Base-by-base conservation (phyloP, 805 yeast species). In the Ogataea salicorniae region DNA sequence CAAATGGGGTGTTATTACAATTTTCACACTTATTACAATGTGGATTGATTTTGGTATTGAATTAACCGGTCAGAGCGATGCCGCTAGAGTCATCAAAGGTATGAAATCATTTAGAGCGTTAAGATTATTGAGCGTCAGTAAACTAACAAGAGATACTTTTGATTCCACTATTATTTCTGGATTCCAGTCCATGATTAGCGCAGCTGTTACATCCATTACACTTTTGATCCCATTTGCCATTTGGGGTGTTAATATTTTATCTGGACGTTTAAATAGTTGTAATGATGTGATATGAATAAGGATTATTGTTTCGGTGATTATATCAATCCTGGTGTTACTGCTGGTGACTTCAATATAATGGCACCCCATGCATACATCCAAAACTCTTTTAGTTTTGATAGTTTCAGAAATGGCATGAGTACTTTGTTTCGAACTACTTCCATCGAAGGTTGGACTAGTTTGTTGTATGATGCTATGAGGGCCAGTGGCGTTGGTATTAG, bases 361-460 rank as follows among this genome's bases (percentile, higher is more conserved):
- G 72, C 82, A 53, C 97, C 97, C 0, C 73, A 87, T 39, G 80
- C 76, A 0, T 83, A 83, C 50, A 56, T 63, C 1, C 71, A 78
- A 18, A 87, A 89, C 0, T 71, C 72, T 36, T 70, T 86, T 38
- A 75, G 81, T 47, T 79, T 85, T 63, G 82, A 90, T 60, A 61
- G 71, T 11, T 88, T 87, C 63, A 64, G 77, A 2, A 73, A 78
- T 31, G 72, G 95, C 0, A 71, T 90, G 39, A 69, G 81, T 5
- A 73, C 89, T 0, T 68, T 87, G 29, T 89, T 84, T 60, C 90
- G 87, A 60, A 83, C 87, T 39, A 74, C 87, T 6, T 87, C 96
- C 0, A 70, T 88, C 49, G 96, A 89, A 68, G 96, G 96, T 6
- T 89, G 97, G 96, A 78, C 77, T 0, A 95, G 88, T 61, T 71